Evolutionary conservation across 768 basidiomycete genomes (phyloP), one percentile per base, ranked within the genome.

Genomic region (Tulasnella calospora): DNA sequence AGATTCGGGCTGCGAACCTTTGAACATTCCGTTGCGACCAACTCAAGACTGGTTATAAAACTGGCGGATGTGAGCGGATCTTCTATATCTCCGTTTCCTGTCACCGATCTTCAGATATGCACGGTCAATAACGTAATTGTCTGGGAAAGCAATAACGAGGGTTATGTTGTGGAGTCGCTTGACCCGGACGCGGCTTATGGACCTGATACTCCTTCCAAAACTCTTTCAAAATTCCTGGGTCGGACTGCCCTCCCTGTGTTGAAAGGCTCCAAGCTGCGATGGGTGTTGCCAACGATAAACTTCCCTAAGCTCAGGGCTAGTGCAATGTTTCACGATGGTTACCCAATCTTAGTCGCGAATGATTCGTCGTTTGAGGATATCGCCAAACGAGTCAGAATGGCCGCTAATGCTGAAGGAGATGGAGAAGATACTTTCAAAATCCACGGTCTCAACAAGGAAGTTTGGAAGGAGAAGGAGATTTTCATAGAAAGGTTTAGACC

Each of bases 151-250:
- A 82, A 83, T 27, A 81, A 92, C 13, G 91, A 94, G 81, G 92
- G 90, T 4, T 91, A 90, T 83, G 87, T 94, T 79, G 90, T 89
- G 71, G 86, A 89, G 82, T 83, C 88, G 1, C 73, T 86, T 15
- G 70, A 74, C 21, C 73, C 69, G 8, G 36, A 57, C 33, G 71
- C n/a, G n/a, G n/a, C n/a, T n/a, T n/a, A n/a, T n/a, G n/a, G n/a
- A n/a, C n/a, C n/a, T n/a, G n/a, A n/a, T n/a, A 46, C 3, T 38
- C 47, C 83, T 69, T 84, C 92, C 10, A 82, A 82, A 8, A 86
- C 89, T 57, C 83, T 94, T 57, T 91, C 90, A 6, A 83, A 86
- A 74, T 94, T 90, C 84, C 85, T 93, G 79, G 89, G 86, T 33
- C 88, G 86, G 70, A 85, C 88, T 1, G 92, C 92, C 0, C 86